A percentile compares a stretch with the other conserved stretches of the same genome.
Conservation (phyloP, 208 protist species). For the Leishmania tropica region DNA sequence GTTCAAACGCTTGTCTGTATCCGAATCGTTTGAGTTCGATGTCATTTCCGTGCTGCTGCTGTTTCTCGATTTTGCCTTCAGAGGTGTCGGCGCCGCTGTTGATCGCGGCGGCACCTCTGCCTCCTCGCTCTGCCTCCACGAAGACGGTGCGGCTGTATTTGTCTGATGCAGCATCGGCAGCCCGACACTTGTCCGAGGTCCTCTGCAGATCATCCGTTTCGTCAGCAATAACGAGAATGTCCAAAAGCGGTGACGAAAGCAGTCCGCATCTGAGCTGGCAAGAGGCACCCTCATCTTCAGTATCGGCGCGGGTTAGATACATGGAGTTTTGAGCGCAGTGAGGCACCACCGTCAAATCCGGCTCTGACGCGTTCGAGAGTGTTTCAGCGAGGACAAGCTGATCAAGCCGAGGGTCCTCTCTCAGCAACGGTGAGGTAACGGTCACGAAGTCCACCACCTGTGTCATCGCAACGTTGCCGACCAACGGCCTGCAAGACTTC, state of each 20-base stretch:
- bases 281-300: too few relatives aligned
- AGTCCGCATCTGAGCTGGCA: too few relatives aligned
- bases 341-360: not conserved
- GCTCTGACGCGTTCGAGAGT: slow-evolving; percentile 2
- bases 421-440: slow-evolving; percentile 6
- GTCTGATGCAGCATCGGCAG: not conserved
- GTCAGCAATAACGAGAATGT: too few relatives aligned
- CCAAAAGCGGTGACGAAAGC: not conserved
- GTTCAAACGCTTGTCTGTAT: slow-evolving; percentile 48
- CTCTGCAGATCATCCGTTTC: not conserved
- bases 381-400: slow-evolving; percentile 13
- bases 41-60: not conserved
- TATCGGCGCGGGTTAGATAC: not conserved
- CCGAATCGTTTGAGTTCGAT: slow-evolving; percentile 36
- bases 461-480: slow-evolving; percentile 13
- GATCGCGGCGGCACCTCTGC: not conserved
- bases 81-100: too few relatives aligned
- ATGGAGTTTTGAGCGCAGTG: not conserved
- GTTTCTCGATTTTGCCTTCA: not conserved
- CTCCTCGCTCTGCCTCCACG: not conserved
- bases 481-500: not conserved
- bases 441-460: slow-evolving; percentile 6
- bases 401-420: slow-evolving; percentile 22
- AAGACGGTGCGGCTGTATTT: not conserved
- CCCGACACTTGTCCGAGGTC: too few relatives aligned